Evolutionary conservation across 306 rosid genomes (phyloP).

Genomic region (Elaeagnus macrophylla): DNA sequence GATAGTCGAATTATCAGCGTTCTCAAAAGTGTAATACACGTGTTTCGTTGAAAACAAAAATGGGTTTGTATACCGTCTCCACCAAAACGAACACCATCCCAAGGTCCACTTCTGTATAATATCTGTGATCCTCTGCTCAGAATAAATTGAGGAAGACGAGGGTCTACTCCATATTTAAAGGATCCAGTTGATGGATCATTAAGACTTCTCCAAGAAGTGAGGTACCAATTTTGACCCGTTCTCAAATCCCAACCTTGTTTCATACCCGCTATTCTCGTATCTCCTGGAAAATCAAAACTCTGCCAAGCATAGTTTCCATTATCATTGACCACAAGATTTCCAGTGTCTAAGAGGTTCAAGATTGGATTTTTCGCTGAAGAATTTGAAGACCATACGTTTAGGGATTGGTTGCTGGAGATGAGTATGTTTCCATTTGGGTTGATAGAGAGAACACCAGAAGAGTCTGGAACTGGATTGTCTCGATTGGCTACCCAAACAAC

Average conservation of each 20-base stretch:
- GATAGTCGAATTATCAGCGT: neutral
- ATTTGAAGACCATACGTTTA: no score
- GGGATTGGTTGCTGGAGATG: neutral
- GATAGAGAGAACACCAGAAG: constrained; percentile 1
- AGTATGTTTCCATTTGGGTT: constrained; percentile 7
- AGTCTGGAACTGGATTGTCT: constrained; percentile 8
- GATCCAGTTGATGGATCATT: constrained; percentile 26
- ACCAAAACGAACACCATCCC: constrained; percentile 9
- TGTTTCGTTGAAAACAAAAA: constrained; percentile 13
- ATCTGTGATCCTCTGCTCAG: neutral
- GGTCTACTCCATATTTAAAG: constrained; percentile 18
- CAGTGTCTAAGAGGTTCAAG: no score
- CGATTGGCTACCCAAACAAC: constrained; percentile 20
- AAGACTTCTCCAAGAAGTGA: constrained; percentile 26
- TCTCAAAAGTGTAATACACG: constrained; percentile 11
- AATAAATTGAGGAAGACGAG: constrained; percentile 8
- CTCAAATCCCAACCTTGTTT: no score
- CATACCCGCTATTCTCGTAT: no score
- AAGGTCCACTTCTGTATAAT: neutral
- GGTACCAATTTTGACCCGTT: constrained; percentile 8
- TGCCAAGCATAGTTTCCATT: no score
- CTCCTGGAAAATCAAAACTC: no score
- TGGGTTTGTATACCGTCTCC: constrained; percentile 13
- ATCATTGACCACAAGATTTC: no score
- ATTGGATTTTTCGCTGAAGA: no score